A percentile compares a stretch with the other conserved stretches of the same genome.
These are phyloP conservation scores for Backusella tuberculispora DNA, from an alignment of 192 early-diverging fungal genomes.

Conservation along the genomic window DNA sequence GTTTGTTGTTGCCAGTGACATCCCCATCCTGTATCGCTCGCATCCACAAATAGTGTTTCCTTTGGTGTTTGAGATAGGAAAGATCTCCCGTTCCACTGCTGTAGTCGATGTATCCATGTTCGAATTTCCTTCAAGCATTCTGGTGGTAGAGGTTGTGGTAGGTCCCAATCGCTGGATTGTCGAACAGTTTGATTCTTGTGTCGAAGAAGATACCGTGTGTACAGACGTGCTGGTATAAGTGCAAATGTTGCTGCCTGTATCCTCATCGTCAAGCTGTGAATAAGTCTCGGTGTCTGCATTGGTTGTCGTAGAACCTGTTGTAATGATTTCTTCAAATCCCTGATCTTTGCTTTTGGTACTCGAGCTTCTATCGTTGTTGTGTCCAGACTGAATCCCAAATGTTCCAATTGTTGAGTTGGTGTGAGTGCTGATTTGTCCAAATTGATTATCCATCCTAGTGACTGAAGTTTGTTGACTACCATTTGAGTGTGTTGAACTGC, in stretches of 20 bases:
- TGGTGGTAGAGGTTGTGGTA: not conserved
- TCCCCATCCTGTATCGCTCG: slow-evolving; percentile 15
- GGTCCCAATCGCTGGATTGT: not conserved
- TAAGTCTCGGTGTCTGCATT: slow-evolving; percentile 20
- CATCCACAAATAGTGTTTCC: slow-evolving; percentile 6
- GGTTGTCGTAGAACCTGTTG: slow-evolving; percentile 20
- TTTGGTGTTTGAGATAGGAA: not conserved
- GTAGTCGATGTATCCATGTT: no score
- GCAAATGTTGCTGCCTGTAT: slow-evolving; percentile 38
- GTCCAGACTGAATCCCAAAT: slow-evolving; percentile 34
- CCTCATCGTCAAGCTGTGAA: no score
- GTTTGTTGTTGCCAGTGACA: not conserved
- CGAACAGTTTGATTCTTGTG: slow-evolving; percentile 33
- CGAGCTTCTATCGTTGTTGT: slow-evolving; percentile 29
- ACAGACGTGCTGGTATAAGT: slow-evolving; percentile 33
- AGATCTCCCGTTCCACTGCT: no score
- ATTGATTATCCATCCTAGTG: slow-evolving; percentile 34
- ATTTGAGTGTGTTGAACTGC: not conserved
- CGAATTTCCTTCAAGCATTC: no score
- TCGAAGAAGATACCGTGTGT: slow-evolving; percentile 25
- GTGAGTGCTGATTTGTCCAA: not conserved
- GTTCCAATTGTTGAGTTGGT: slow-evolving; percentile 36
- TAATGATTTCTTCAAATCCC: no score
- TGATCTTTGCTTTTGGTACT: no score
- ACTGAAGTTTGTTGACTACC: not conserved